Evolutionary conservation across 306 rosid genomes (phyloP).

Genomic region (Cucurbita moschata): DNA sequence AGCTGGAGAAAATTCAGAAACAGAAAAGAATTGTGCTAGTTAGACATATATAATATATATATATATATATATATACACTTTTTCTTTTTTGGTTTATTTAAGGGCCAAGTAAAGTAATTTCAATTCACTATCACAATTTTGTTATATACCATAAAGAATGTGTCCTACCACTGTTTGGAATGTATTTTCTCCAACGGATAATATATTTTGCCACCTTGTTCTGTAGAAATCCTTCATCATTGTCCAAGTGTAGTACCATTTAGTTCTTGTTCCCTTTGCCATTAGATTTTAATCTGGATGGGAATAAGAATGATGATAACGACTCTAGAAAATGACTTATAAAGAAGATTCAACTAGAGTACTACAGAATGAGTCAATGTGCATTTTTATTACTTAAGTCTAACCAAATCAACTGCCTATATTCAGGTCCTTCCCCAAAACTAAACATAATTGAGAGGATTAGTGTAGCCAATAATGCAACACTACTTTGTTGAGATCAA

Average conservation of each 20-base stretch:
- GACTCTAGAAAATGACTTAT: no score
- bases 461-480: not conserved
- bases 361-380: not conserved
- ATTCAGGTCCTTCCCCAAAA: not conserved
- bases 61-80: no score
- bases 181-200: not conserved
- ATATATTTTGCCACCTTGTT: not conserved
- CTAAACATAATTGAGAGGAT: not conserved
- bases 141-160: not conserved
- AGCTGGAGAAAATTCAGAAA: constrained; percentile 19
- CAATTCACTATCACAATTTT: not conserved
- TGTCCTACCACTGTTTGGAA: not conserved
- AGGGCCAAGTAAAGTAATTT: not conserved
- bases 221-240: not conserved
- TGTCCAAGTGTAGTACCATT: no score
- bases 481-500: constrained; percentile 21
- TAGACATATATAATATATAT: constrained; percentile 5
- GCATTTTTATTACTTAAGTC: not conserved
- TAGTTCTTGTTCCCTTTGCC: no score
- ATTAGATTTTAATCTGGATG: no score
- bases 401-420: not conserved
- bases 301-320: no score
- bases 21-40: constrained; percentile 15
- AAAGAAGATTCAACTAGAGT: not conserved
- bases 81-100: not conserved